phyloP scores from a whole-genome alignment of 208 protist genomes.

The Leishmania guyanensis region DNA sequence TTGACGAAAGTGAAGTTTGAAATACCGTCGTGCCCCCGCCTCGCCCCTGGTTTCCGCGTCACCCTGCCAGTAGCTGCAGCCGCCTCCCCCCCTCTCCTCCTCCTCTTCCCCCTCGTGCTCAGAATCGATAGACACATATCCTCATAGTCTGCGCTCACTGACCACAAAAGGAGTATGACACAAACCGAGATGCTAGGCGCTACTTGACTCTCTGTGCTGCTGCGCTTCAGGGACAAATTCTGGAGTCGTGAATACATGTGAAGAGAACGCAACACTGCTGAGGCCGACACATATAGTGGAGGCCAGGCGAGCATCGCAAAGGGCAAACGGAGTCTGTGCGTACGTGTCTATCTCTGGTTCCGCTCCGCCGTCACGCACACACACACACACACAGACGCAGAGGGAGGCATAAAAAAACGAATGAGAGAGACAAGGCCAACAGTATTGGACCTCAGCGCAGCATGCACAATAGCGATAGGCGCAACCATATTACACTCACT shows the following conservation, averaged over 20 bases:
- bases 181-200: background rate
- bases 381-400: background rate
- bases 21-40: background rate
- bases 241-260: background rate
- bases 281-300: background rate
- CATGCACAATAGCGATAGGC: background rate
- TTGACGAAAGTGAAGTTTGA: background rate
- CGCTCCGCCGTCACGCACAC: background rate
- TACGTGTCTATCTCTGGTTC: background rate
- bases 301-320: background rate
- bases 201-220: background rate
- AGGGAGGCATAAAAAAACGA: background rate
- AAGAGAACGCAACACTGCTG: background rate
- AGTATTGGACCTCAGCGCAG: too few species aligned
- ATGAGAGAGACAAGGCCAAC: background rate
- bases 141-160: background rate
- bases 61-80: background rate
- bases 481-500: background rate
- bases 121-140: background rate
- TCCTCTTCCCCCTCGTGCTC: background rate
- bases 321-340: background rate
- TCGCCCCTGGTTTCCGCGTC: background rate
- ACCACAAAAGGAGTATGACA: background rate
- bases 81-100: background rate
- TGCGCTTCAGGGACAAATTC: background rate